Evolutionary conservation across 176 grass and related monocot genomes (phyloP).

Genomic region (Saccharum officinarum): DNA sequence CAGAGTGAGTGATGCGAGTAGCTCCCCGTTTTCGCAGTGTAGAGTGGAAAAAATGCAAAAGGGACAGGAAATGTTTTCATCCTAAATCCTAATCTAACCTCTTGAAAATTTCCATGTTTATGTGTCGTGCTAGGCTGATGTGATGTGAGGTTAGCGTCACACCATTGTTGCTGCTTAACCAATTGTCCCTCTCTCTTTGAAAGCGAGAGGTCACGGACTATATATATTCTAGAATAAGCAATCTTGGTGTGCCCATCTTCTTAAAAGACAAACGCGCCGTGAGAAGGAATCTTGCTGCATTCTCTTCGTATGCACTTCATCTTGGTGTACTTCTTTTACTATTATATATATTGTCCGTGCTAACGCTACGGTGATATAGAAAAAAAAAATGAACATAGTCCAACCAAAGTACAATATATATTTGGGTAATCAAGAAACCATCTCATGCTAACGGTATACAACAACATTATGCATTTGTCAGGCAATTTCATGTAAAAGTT

Average conservation of each 20-base stretch:
- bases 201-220: not conserved
- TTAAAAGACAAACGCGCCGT: conserved; percentile 11
- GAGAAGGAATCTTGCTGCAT: conserved; percentile 22
- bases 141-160: conserved; percentile 25
- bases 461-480: no score
- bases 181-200: conserved; percentile 19
- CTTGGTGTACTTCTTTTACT: not conserved
- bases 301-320: conserved; percentile 20
- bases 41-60: not conserved
- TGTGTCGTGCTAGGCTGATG: not conserved
- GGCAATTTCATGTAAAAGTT: no score
- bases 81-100: not conserved
- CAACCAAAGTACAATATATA: no score
- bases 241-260: conserved; percentile 28
- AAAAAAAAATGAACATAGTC: no score
- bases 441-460: no score
- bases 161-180: conserved; percentile 40
- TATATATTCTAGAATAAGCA: conserved; percentile 32
- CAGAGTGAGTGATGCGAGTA: not conserved
- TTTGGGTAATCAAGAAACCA: no score
- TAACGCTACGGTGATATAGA: no score
- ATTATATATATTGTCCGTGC: no score
- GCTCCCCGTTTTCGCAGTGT: not conserved
- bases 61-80: not conserved
- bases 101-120: not conserved